Evolutionary conservation across 495 filamentous ascomycete species (phyloP), one percentile per base, ranked within the genome.

Genomic region (Penicillium taxi): DNA sequence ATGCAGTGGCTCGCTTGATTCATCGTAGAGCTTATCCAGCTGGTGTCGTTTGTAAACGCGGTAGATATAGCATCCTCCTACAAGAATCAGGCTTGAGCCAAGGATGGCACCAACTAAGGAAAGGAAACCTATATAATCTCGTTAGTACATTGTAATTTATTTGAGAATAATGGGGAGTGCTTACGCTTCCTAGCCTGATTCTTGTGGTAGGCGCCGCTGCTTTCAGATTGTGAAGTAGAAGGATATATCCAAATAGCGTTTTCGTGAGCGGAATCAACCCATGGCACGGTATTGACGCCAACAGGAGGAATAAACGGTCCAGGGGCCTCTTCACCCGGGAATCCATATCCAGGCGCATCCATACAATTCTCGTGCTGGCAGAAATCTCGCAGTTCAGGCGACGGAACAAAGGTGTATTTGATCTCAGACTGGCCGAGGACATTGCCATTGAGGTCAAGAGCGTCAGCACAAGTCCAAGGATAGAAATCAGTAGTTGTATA

Each of bases 361-460:
- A 46, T 29, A 17, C 64, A 69, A 19, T 36, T 48, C 1, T 49
- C 49, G 9, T 59, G 51, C 14, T 42, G 46, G 26, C 64, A 69
- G 36, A 55, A 63, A 4, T 50, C 47, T 19, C 58, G 53, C 36
- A 69, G 55, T 31, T 58, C 55, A 2, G 51, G 44, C 4, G 62
- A 66, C 0, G 65, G 65, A 9, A 58, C 61, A 26, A 69, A 69
- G 5, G 65, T 67, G 38, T 56, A 66, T 32, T 61, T 56, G 19
- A 48, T 39, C 31, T 46, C 51, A 3, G 65, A 66, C 31, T 42
- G 47, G 26, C 56, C 61, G 3, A 69, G 45, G 2, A 61, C 50
- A 9, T 44, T 41, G 16, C 65, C 65, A n/a, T 58, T 30, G 2
- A 9, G 37, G 32, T 58, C 55, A 17, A 69, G 32, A 1, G 60